These are phyloP conservation scores for Penicillium sp. DNA, from an alignment of 2,329 filamentous ascomycete genomes.

Conservation along the genomic window DNA sequence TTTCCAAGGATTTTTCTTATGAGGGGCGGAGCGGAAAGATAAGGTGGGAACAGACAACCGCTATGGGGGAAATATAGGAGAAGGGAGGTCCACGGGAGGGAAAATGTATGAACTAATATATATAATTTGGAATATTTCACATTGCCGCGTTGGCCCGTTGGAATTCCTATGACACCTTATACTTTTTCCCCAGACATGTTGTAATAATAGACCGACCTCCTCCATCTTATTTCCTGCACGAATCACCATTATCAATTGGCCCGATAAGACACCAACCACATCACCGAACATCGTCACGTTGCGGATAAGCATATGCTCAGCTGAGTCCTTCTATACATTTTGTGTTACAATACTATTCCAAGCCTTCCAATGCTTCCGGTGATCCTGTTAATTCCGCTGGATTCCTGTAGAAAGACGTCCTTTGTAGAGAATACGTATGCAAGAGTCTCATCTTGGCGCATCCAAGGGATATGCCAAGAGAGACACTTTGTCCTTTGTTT, in stretches of 20 bases:
- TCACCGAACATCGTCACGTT: constrained; percentile 28
- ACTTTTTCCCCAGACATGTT: background rate
- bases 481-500: background rate
- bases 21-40: constrained; percentile 15
- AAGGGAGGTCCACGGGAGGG: background rate
- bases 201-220: background rate
- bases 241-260: constrained; percentile 22
- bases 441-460: constrained; percentile 10
- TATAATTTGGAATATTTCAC: background rate
- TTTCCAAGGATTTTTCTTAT: constrained; percentile 11
- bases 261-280: constrained; percentile 36
- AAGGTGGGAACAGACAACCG: constrained; percentile 6
- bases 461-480: constrained; percentile 11
- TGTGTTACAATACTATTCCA: background rate
- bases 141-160: constrained; percentile 2
- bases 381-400: background rate
- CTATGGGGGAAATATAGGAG: constrained; percentile 6
- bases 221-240: constrained; percentile 9
- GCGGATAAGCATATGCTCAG: constrained; percentile 5
- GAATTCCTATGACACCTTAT: background rate
- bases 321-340: background rate
- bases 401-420: background rate
- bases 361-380: background rate
- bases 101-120: background rate
- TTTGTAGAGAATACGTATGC: background rate